Conservation (phyloP, 225 moss, liverwort and hornwort species). For the Bryum argenteum region DNA sequence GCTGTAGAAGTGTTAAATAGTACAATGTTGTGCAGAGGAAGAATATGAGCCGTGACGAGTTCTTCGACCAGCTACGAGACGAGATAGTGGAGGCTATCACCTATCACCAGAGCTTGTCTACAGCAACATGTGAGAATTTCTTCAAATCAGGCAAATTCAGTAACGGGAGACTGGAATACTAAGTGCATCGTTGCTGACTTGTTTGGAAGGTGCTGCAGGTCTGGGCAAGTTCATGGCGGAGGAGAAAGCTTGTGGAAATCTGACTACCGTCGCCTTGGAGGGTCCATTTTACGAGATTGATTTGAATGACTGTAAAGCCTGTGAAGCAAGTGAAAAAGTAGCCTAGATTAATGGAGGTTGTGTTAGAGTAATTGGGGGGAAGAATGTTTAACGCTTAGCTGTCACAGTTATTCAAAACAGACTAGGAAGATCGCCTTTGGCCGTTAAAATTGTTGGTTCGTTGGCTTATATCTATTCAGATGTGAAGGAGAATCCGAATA, state of each 20-base stretch:
- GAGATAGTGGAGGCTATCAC: background rate
- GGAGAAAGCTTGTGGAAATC: background rate
- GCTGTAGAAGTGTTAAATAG: too few relatives aligned
- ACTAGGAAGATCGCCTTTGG: too few relatives aligned
- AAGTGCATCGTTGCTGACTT: background rate
- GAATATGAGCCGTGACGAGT: background rate
- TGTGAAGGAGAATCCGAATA: too few relatives aligned
- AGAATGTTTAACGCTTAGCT: too few relatives aligned
- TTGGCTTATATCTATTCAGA: too few relatives aligned
- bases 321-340: too few relatives aligned
- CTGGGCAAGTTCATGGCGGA: background rate
- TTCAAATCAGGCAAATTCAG: too few relatives aligned
- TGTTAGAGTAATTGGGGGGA: too few relatives aligned
- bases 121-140: background rate
- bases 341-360: too few relatives aligned
- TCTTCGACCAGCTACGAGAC: background rate
- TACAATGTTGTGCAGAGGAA: background rate
- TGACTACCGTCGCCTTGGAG: background rate
- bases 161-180: too few relatives aligned
- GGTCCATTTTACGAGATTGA: background rate
- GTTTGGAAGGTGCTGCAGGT: background rate
- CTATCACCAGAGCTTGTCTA: background rate
- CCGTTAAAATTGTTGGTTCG: too few relatives aligned
- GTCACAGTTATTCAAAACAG: too few relatives aligned
- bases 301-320: background rate